Evolutionary conservation across 202 grass and related monocot species (phyloP).

Genomic region (Panicum virgatum): DNA sequence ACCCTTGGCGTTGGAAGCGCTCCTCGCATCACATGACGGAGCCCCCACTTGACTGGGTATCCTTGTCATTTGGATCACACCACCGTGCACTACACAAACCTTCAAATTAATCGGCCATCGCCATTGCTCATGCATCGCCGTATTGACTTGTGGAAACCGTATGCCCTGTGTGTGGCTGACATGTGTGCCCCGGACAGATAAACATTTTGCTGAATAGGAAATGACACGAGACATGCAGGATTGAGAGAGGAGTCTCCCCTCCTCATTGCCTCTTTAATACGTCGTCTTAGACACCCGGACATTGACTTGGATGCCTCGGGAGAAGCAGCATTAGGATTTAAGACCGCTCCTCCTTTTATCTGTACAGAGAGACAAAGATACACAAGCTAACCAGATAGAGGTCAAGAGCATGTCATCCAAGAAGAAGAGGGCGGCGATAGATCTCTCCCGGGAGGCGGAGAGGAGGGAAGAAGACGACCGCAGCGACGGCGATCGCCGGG

Average conservation of each 20-base stretch:
- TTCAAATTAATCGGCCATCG: slow-evolving; percentile 25
- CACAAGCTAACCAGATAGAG: slow-evolving; percentile 44
- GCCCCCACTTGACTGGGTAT: slow-evolving; percentile 75
- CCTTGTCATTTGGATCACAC: slow-evolving; percentile 71
- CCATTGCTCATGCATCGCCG: neutral
- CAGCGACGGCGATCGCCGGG: neutral
- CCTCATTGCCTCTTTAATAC: slow-evolving; percentile 47
- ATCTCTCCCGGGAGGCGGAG: slow-evolving; percentile 38
- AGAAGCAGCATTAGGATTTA: slow-evolving; percentile 49
- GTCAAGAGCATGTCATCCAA: slow-evolving; percentile 55
- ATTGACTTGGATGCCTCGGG: slow-evolving; percentile 61
- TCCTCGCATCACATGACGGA: slow-evolving; percentile 74
- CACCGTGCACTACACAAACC: slow-evolving; percentile 38
- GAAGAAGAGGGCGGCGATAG: slow-evolving; percentile 51
- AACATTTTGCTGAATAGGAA: slow-evolving; percentile 32
- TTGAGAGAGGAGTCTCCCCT: slow-evolving; percentile 41
- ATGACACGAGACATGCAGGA: slow-evolving; percentile 43
- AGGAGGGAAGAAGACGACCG: neutral
- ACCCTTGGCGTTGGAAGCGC: slow-evolving; percentile 69
- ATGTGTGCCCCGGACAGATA: slow-evolving; percentile 21
- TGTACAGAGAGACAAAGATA: slow-evolving; percentile 52
- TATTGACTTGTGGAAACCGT: slow-evolving; percentile 8
- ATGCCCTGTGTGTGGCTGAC: slow-evolving; percentile 9
- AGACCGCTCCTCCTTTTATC: slow-evolving; percentile 48
- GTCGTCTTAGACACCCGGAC: slow-evolving; percentile 48